Base-by-base conservation (phyloP, 345 rosid genomes). In the Eucalyptus curtisii region DNA sequence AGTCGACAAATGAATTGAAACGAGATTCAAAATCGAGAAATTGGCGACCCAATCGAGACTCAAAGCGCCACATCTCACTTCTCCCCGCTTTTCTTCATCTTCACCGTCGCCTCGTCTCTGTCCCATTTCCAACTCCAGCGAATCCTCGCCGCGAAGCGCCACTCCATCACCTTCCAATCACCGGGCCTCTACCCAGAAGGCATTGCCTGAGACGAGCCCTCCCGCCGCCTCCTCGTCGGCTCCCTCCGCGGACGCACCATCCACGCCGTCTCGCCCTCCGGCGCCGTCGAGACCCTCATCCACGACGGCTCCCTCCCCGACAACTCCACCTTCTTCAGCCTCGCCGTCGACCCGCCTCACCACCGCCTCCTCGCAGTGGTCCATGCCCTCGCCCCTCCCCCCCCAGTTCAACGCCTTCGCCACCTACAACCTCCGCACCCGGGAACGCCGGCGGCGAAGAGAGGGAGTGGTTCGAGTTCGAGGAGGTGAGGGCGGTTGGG, bases 181-280 rank as follows among this genome's bases (percentile, higher is more conserved):
- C 93, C 90, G 1, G 94, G 91, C 33, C 97, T 96, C 89, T 96
- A 94, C 52, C 98, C 94, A 0, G 98, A 96, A 85, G 93, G 95
- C 86, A 37, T 94, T 4, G 87, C 95, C 20, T 94, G 94, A 93
- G 98, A 93, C 91, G 92, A 94, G n/a, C 88, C 94, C 1, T 94
- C 90, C 81, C 89, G 93, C 45, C 95, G 94, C 92, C 95, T 96
- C 93, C 24, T 96, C 87, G 96, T 95, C 86, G 97, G 98, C 53
- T 97, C 98, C 10, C 91, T 93, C 87, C 93, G 47, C 86, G 81
- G 91, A 89, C 94, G 96, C 89, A 88, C 94, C 1, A 89, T 97
- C 84, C 92, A 81, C 64, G 92, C 98, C 53, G 94, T 95, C 88
- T 97, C 98, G 42, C 97, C 96, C 80, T 96, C 98, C 40, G 97